A percentile compares a stretch with the other conserved stretches of the same genome.
Conservation (phyloP, 495 filamentous ascomycete genomes). For the Aspergillus ellipticus region DNA sequence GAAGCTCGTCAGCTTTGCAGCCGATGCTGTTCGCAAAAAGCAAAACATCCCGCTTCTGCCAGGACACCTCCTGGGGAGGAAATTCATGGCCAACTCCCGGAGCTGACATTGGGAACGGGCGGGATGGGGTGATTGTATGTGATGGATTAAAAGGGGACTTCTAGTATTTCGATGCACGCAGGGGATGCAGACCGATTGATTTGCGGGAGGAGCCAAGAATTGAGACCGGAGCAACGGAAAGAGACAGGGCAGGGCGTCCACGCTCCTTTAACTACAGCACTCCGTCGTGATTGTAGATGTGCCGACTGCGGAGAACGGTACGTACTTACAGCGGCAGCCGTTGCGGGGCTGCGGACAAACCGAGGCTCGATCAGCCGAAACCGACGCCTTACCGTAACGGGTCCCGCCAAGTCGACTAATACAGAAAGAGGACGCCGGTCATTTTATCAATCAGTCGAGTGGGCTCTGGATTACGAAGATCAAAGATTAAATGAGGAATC, state of each 20-base stretch:
- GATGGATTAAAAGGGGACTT: no score
- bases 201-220: no score
- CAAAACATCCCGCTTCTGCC: conserved; percentile 81
- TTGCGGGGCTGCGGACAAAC: conserved; percentile 7
- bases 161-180: no score
- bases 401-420: neutral
- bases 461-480: neutral
- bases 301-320: neutral
- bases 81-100: conserved; percentile 46
- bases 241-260: no score
- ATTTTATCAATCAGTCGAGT: neutral
- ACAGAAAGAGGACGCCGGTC: neutral
- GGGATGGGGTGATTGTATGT: no score
- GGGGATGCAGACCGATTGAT: no score
- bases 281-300: no score
- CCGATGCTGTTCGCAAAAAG: conserved; percentile 88
- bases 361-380: conserved; percentile 6
- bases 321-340: neutral
- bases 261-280: no score
- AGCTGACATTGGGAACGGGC: neutral
- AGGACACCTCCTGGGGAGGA: conserved; percentile 65
- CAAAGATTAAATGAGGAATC: no score
- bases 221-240: no score
- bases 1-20: conserved; percentile 76
- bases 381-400: neutral